Evolutionary conservation across 148 eudicot genomes (phyloP).

Genomic region (Spergularia marina): DNA sequence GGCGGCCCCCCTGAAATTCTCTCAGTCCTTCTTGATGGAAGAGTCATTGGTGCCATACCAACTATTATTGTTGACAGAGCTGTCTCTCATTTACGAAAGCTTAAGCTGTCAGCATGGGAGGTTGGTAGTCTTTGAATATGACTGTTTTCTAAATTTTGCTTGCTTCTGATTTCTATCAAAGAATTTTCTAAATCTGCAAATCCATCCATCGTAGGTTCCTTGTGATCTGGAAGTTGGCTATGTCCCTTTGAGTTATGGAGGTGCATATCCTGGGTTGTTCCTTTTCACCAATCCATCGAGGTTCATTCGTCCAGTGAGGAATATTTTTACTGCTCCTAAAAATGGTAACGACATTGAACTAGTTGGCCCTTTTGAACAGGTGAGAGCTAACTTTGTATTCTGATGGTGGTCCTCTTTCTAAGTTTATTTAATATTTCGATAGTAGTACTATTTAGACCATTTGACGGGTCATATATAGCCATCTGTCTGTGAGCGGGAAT

Average conservation of each 20-base stretch:
- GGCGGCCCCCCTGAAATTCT: conserved; percentile 87
- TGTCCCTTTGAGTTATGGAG: conserved; percentile 86
- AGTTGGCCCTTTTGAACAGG: conserved; percentile 95
- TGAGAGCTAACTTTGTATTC: conserved; percentile 12
- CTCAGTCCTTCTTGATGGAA: conserved; percentile 85
- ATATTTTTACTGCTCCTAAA: conserved; percentile 50
- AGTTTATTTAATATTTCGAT: not conserved
- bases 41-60: conserved; percentile 74
- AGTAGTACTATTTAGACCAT: not conserved
- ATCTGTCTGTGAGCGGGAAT: not conserved
- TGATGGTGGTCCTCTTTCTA: not conserved
- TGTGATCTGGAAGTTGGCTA: conserved; percentile 90
- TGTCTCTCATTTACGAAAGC: conserved; percentile 66
- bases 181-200: not conserved
- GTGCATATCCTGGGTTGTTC: conserved; percentile 85
- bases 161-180: not conserved
- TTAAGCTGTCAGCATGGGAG: conserved; percentile 67
- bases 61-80: conserved; percentile 54
- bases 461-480: not conserved
- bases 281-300: conserved; percentile 86
- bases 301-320: conserved; percentile 80
- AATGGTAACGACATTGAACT: conserved; percentile 66
- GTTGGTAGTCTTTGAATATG: conserved; percentile 36
- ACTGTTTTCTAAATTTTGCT: conserved; percentile 5
- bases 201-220: conserved; percentile 53